phyloP scores from a whole-genome alignment of 371 early-diverging fungal species.

The Nematocida sp. region DNA sequence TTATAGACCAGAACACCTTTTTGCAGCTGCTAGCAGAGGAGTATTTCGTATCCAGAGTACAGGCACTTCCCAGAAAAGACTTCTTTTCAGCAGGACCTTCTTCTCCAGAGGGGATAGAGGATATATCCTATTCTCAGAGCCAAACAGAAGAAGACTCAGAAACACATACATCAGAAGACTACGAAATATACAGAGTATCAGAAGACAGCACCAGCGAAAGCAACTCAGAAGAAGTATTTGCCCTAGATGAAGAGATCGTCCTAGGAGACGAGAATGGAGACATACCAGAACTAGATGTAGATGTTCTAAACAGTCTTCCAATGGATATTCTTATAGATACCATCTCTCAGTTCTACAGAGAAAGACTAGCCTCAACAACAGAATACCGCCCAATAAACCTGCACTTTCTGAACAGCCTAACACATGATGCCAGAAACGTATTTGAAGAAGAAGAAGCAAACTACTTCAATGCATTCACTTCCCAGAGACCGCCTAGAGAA shows the following conservation, averaged over 20 bases:
- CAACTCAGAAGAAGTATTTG: neutral
- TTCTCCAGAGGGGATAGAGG: neutral
- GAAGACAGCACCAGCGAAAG: neutral
- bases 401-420: constrained; percentile 45
- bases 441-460: constrained; percentile 50
- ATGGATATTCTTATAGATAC: constrained; percentile 24
- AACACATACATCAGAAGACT: neutral
- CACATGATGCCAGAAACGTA: constrained; percentile 19
- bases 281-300: constrained; percentile 37
- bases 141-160: neutral
- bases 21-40: too few relatives aligned
- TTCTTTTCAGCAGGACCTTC: too few relatives aligned
- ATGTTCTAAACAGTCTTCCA: constrained; percentile 38
- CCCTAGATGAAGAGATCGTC: constrained; percentile 22
- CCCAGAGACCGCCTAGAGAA: constrained; percentile 9
- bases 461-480: constrained; percentile 41
- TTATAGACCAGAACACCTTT: too few relatives aligned
- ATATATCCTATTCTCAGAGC: neutral
- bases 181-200: constrained; percentile 17
- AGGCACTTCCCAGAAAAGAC: too few relatives aligned
- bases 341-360: constrained; percentile 34
- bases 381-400: constrained; percentile 38
- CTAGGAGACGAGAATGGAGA: constrained; percentile 50
- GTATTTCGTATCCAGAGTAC: too few relatives aligned
- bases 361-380: constrained; percentile 34